Percentiles rank a stretch among this genome's conserved stretches.
Conservation (phyloP, 1,284 basidiomycete species). For the Thecaphora frezii region DNA sequence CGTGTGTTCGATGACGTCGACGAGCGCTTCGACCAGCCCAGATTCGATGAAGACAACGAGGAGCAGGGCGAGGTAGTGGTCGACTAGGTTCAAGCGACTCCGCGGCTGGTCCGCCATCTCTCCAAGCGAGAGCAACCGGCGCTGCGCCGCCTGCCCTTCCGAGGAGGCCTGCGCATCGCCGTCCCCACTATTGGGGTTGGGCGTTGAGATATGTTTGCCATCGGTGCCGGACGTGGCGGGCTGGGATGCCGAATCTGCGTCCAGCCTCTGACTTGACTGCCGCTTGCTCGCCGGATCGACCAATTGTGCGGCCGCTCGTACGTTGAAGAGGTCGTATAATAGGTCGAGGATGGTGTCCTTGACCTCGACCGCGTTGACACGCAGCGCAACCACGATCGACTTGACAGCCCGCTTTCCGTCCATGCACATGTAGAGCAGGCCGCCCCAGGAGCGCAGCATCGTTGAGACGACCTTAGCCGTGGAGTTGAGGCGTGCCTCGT, state of each 20-base stretch:
- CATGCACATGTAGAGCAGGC: constrained; percentile 91
- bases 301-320: constrained; percentile 19
- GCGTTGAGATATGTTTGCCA: too few species aligned
- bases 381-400: constrained; percentile 79
- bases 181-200: constrained; percentile 1
- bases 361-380: constrained; percentile 82
- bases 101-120: constrained; percentile 34
- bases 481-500: constrained; percentile 67
- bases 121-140: constrained; percentile 9
- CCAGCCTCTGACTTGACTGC: constrained; percentile 18
- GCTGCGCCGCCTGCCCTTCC: not conserved
- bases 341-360: constrained; percentile 72
- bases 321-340: constrained; percentile 86
- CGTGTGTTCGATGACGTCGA: constrained; percentile 44
- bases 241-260: not conserved
- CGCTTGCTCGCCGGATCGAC: constrained; percentile 34
- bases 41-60: constrained; percentile 82
- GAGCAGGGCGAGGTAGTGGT: constrained; percentile 90
- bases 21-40: constrained; percentile 65
- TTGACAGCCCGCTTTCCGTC: constrained; percentile 81
- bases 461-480: constrained; percentile 77
- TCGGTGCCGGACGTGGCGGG: not conserved
- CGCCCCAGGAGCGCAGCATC: constrained; percentile 87
- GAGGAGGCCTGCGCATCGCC: not conserved
- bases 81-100: constrained; percentile 74